A percentile compares a stretch with the other conserved stretches of the same genome.
phyloP scores from a whole-genome alignment of 495 filamentous ascomycete species.

The Podospora appendiculata region DNA sequence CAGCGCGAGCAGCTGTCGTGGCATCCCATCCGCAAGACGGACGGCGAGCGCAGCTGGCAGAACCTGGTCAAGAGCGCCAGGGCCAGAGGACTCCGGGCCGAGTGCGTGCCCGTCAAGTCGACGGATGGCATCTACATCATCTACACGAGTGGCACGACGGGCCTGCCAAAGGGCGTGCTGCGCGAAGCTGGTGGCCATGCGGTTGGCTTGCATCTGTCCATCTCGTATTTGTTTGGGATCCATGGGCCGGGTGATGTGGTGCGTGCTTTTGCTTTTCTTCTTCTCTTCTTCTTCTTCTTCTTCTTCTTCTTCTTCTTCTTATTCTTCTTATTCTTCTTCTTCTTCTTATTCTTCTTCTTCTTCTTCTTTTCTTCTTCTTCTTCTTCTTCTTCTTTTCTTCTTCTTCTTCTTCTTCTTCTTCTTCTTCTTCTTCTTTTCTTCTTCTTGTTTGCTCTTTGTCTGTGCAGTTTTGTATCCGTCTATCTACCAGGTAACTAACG shows the following conservation, averaged over 20 bases:
- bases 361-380: too few species aligned
- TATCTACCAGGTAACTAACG: too few species aligned
- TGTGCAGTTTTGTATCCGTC: too few species aligned
- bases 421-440: not conserved
- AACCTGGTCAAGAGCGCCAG: slow-evolving; percentile 59
- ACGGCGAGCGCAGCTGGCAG: slow-evolving; percentile 74
- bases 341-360: too few species aligned
- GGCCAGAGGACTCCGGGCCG: slow-evolving; percentile 55
- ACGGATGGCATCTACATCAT: slow-evolving; percentile 83
- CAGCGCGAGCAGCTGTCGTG: slow-evolving; percentile 67
- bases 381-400: too few species aligned
- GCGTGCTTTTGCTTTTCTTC: not conserved
- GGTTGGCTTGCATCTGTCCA: slow-evolving; percentile 73
- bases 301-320: too few species aligned
- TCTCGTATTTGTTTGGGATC: slow-evolving; percentile 72
- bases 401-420: too few species aligned
- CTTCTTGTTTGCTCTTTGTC: not conserved
- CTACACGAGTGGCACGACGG: slow-evolving; percentile 80
- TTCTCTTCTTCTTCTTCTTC: too few species aligned
- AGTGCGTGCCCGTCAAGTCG: slow-evolving; percentile 67
- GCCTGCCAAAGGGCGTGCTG: slow-evolving; percentile 80
- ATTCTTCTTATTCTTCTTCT: too few species aligned
- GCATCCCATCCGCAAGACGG: slow-evolving; percentile 54
- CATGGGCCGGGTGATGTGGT: slow-evolving; percentile 70
- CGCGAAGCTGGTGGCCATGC: slow-evolving; percentile 81